These are phyloP conservation scores for Penicillium sp. DNA, from an alignment of 2,329 filamentous ascomycete genomes.

Conservation along the genomic window DNA sequence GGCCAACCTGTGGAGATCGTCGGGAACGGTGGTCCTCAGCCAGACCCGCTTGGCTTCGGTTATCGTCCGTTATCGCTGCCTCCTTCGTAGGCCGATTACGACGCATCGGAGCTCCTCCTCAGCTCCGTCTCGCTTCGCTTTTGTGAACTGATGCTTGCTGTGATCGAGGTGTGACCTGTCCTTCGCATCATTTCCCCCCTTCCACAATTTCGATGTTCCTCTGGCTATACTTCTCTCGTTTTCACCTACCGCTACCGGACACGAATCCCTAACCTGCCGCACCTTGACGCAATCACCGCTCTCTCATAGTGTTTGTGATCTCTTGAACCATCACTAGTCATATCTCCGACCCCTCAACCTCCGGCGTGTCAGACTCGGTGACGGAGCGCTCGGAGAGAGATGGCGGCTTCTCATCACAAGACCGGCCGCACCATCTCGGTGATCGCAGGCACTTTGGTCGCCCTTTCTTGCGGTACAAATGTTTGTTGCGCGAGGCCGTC, in stretches of 20 bases:
- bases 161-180: neutral
- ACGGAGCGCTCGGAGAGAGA: slow-evolving; percentile 7
- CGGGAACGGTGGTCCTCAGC: no score
- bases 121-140: neutral
- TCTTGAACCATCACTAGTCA: no score
- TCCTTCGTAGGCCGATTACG: slow-evolving; percentile 15
- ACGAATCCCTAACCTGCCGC: neutral
- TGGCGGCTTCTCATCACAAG: slow-evolving; percentile 26
- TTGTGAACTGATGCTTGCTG: neutral
- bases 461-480: slow-evolving; percentile 88
- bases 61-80: slow-evolving; percentile 14
- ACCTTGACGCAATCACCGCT: slow-evolving; percentile 6
- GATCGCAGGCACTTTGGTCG: slow-evolving; percentile 74
- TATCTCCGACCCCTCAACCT: no score
- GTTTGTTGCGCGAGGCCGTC: slow-evolving; percentile 42
- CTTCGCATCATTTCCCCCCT: slow-evolving; percentile 4
- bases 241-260: neutral
- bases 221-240: neutral
- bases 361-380: neutral
- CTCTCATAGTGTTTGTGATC: neutral
- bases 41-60: neutral
- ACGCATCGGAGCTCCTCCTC: slow-evolving; percentile 10
- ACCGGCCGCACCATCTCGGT: slow-evolving; percentile 71
- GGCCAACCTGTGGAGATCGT: neutral
- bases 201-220: slow-evolving; percentile 10